Percentiles rank a stretch among this genome's conserved stretches.
Evolutionary conservation across 371 early-diverging fungal genomes (phyloP).

Genomic region (Syncephalastrum racemosum): DNA sequence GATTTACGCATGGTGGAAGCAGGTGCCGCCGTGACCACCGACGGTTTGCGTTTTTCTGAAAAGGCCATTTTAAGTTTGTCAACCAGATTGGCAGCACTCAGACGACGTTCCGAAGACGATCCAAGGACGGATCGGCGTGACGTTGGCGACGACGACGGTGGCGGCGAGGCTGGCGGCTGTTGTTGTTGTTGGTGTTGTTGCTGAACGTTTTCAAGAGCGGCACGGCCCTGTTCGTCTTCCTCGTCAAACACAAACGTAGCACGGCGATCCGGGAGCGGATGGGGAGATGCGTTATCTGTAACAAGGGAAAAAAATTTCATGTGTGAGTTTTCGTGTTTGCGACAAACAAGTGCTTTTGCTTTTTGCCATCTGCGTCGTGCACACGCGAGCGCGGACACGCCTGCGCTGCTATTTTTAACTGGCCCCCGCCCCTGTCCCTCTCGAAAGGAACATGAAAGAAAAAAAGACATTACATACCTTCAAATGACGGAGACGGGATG

Average conservation of each 20-base stretch:
- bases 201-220: neutral
- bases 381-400: too few species aligned
- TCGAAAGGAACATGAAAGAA: too few species aligned
- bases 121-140: conserved; percentile 2
- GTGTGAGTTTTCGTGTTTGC: too few species aligned
- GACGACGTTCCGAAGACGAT: conserved; percentile 15
- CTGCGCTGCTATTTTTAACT: too few species aligned
- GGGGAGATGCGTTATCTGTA: too few species aligned
- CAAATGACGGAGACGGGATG: too few species aligned
- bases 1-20: too few species aligned
- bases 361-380: too few species aligned
- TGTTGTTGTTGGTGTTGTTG: neutral
- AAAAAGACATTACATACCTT: too few species aligned
- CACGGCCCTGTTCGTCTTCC: conserved; percentile 1
- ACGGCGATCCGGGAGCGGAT: conserved; percentile 5
- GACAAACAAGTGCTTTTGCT: too few species aligned
- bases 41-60: conserved; percentile 19
- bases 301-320: too few species aligned
- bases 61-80: conserved; percentile 45
- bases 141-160: neutral
- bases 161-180: neutral
- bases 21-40: neutral
- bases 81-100: conserved; percentile 24
- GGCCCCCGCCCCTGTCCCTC: too few species aligned
- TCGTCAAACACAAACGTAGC: conserved; percentile 15